Evolutionary conservation across 2,329 filamentous ascomycete genomes (phyloP).

Genomic region (Chaetomiaceae sp.): DNA sequence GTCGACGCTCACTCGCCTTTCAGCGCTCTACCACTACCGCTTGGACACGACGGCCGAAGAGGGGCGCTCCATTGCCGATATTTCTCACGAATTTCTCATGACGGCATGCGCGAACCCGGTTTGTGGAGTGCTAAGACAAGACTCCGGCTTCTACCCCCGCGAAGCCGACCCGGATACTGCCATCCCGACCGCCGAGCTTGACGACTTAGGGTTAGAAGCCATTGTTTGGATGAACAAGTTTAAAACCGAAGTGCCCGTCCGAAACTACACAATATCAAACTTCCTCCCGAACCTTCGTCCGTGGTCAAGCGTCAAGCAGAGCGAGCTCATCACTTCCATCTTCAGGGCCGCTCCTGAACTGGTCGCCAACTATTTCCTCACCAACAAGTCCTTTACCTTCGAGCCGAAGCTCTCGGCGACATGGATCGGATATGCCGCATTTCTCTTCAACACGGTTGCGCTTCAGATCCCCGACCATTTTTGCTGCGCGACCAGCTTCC

Average conservation of each 20-base stretch:
- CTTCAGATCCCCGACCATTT: constrained; percentile 69
- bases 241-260: constrained; percentile 63
- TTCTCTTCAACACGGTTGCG: constrained; percentile 76
- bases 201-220: constrained; percentile 64
- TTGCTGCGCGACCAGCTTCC: constrained; percentile 60
- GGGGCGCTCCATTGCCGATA: constrained; percentile 54
- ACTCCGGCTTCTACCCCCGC: constrained; percentile 80
- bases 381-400: constrained; percentile 74
- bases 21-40: constrained; percentile 64
- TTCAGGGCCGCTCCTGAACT: constrained; percentile 81
- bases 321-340: constrained; percentile 73
- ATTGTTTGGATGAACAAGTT: constrained; percentile 67
- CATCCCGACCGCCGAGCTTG: constrained; percentile 37
- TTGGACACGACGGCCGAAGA: constrained; percentile 42
- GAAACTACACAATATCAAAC: constrained; percentile 73
- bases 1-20: constrained; percentile 66
- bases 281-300: constrained; percentile 77
- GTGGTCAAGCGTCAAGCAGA: constrained; percentile 76
- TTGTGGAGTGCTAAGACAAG: constrained; percentile 70
- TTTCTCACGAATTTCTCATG: constrained; percentile 71
- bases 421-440: constrained; percentile 90
- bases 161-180: constrained; percentile 54
- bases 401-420: constrained; percentile 89
- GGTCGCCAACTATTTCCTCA: constrained; percentile 79
- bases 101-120: constrained; percentile 68